Evolutionary conservation across 495 filamentous ascomycete genomes (phyloP).

Genomic region (Aspergillus bertholletiae): DNA sequence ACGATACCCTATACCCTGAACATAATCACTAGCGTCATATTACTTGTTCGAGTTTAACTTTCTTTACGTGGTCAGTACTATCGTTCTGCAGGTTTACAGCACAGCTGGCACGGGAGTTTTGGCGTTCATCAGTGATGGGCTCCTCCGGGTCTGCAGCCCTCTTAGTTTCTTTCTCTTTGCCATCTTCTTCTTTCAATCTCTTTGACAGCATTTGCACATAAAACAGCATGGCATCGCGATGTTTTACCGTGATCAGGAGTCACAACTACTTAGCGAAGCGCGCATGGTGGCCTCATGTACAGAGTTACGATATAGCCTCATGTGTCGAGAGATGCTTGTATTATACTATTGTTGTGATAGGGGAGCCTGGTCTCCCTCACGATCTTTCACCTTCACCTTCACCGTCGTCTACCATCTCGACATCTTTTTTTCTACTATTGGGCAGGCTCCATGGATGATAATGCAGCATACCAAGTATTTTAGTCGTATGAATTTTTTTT

Average conservation of each 20-base stretch:
- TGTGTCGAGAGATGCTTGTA: background rate
- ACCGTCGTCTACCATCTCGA: no score
- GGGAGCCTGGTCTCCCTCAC: no score
- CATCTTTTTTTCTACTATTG: no score
- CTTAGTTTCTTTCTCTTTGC: background rate
- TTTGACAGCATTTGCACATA: background rate
- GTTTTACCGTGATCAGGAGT: background rate
- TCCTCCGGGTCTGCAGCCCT: background rate
- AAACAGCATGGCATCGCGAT: background rate
- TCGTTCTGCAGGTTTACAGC: background rate
- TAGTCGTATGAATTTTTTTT: no score
- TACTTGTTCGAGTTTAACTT: background rate
- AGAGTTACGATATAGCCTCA: background rate
- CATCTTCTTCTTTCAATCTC: background rate
- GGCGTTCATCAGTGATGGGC: background rate
- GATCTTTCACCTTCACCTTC: no score
- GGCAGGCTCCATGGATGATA: no score
- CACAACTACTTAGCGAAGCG: background rate
- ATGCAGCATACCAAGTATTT: no score
- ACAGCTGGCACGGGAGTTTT: background rate
- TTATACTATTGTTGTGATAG: no score
- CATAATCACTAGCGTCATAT: conserved; percentile 5
- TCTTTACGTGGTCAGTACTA: background rate
- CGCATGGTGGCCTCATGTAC: background rate
- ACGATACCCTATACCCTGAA: conserved; percentile 26